phyloP scores from a whole-genome alignment of 2,329 filamentous ascomycete genomes.

The Huntiella savannae region DNA sequence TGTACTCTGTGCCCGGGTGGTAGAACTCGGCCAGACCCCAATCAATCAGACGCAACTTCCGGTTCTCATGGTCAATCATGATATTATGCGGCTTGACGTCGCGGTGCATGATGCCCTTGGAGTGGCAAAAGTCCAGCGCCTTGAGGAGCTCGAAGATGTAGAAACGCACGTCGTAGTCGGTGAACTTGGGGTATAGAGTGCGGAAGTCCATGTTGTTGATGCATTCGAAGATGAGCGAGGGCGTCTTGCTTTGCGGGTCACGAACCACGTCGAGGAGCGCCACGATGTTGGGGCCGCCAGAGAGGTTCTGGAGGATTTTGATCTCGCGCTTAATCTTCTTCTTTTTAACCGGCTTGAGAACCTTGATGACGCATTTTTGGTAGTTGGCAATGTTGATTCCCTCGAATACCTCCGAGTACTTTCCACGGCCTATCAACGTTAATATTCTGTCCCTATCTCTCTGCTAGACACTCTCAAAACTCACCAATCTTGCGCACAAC shows the following conservation, averaged over 20 bases:
- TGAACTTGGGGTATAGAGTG: slow-evolving; percentile 90
- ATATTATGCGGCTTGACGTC: slow-evolving; percentile 99
- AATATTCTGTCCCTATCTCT: not conserved
- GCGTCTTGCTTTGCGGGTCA: slow-evolving; percentile 93
- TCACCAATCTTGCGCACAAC: slow-evolving; percentile 95
- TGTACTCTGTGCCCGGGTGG: slow-evolving; percentile 94
- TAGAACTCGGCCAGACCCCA: slow-evolving; percentile 99
- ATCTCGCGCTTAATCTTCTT: slow-evolving; percentile 99
- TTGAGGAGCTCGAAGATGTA: slow-evolving; percentile 96
- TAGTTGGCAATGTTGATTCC: slow-evolving; percentile 99
- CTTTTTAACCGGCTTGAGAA: slow-evolving; percentile 99
- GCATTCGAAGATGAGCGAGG: slow-evolving; percentile 91
- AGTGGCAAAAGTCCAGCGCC: slow-evolving; percentile 94
- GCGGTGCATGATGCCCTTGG: slow-evolving; percentile 98
- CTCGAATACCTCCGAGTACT: slow-evolving; percentile 98
- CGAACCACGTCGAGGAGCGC: slow-evolving; percentile 87
- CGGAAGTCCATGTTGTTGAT: slow-evolving; percentile 99
- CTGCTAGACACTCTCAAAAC: not conserved
- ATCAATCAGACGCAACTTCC: slow-evolving; percentile 93
- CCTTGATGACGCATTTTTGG: slow-evolving; percentile 99
- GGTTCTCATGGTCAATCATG: slow-evolving; percentile 99
- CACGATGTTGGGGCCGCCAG: slow-evolving; percentile 90
- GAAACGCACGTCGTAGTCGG: slow-evolving; percentile 90
- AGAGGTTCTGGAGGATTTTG: slow-evolving; percentile 97
- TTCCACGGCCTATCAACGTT: slow-evolving; percentile 55